Base-by-base conservation (phyloP, 2,329 filamentous ascomycete genomes). In the Aspergillus oerlinghausenensis region DNA sequence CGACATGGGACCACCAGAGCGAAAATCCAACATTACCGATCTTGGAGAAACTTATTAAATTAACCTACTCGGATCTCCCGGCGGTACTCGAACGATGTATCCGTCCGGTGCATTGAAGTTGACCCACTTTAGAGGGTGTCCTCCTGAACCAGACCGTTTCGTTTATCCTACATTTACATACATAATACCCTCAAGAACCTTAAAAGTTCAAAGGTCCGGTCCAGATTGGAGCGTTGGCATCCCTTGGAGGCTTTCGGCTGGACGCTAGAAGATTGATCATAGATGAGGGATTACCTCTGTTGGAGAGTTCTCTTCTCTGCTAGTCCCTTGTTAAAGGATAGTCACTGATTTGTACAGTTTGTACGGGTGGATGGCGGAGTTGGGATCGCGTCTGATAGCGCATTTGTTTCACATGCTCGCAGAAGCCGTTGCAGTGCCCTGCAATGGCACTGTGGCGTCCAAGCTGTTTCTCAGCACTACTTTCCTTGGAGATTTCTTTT, bases 31-130 rank as follows among this genome's bases (percentile, higher is more conserved):
- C 64, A 72, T 81, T 65, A 81, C 75, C 69, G 80, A 81, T 56
- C 73, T 83, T 49, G 82, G 82, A 45, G 82, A 85, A 71, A 83
- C 80, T n/a, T 84, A 80, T 69, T 84, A 73, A 72, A 51, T 53
- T 50, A 43, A 21, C 51, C 52, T 28, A 45, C 42, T 28, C 50
- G 64, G 52, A 64, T 26, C 25, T 26, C 5, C 25, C 25, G 25
- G 25, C 25, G 25, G 25, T 28, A 45, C 29, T 25, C 50, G 64
- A 51, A 64, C 55, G 62, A 63, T 58, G 58, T 62, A 50, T 52
- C 59, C 57, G 59, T 63, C 28, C 55, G 55, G 55, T 56, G 60
- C 52, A 56, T 59, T 43, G 57, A 61, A 60, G 55, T 58, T 59
- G 56, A 55, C 60, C 51, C 49, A 50, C 52, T 49, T 55, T 52